Evolutionary conservation across 768 basidiomycete genomes (phyloP).

Genomic region (Erythrobasidium yunnanense): DNA sequence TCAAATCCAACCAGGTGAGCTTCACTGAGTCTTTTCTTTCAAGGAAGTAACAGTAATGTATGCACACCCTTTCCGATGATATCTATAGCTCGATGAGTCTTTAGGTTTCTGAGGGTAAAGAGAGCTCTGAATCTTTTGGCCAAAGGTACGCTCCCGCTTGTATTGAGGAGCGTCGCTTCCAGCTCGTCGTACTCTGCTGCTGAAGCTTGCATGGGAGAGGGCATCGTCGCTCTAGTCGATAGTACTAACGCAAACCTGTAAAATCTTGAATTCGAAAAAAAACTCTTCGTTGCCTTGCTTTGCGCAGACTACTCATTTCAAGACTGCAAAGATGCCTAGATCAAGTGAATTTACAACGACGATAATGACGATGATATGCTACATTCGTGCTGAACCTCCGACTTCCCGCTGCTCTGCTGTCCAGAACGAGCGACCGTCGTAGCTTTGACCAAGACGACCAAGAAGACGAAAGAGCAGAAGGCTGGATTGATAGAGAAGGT

Average conservation of each 20-base stretch:
- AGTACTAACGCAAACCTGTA: no score
- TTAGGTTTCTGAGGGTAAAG: constrained; percentile 77
- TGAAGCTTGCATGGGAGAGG: constrained; percentile 10
- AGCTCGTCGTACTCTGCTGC: constrained; percentile 55
- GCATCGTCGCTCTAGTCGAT: neutral
- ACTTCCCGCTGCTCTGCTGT: constrained; percentile 27
- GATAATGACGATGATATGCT: neutral
- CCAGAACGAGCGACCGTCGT: constrained; percentile 49
- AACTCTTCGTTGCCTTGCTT: no score
- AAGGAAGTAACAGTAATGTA: no score
- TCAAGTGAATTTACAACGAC: constrained; percentile 23
- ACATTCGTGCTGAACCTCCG: neutral
- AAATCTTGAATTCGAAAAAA: no score
- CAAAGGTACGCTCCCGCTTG: constrained; percentile 57
- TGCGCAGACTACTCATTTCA: no score
- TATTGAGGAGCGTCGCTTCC: constrained; percentile 67
- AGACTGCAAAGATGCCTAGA: constrained; percentile 29
- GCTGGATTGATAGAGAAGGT: constrained; percentile 55
- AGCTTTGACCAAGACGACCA: constrained; percentile 82
- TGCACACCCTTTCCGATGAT: constrained; percentile 74
- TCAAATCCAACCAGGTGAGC: no score
- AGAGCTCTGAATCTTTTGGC: constrained; percentile 81
- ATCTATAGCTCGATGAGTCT: constrained; percentile 53
- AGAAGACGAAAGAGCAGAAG: constrained; percentile 89
- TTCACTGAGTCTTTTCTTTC: no score